Percentiles rank a stretch among this genome's conserved stretches.
These are phyloP conservation scores for Dispira simplex DNA, from an alignment of 192 early-diverging fungal genomes.

Conservation along the genomic window DNA sequence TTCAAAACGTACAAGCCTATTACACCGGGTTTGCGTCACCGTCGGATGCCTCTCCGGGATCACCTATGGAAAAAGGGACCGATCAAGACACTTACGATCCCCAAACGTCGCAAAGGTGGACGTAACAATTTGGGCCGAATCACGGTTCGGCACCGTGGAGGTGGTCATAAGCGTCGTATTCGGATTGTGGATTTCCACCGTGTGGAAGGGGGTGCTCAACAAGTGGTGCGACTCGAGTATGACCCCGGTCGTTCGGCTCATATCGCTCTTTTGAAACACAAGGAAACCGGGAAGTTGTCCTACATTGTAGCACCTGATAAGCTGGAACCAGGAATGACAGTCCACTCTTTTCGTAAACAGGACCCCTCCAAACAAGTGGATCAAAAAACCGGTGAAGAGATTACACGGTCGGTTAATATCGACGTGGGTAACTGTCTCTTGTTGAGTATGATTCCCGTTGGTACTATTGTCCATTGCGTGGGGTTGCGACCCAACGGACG, in stretches of 20 bases:
- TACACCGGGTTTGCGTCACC: conserved; percentile 71
- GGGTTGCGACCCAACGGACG: conserved; percentile 59
- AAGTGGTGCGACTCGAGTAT: conserved; percentile 83
- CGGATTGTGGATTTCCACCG: conserved; percentile 81
- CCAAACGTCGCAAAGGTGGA: conserved; percentile 72
- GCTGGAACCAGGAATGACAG: conserved; percentile 55
- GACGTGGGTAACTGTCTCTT: conserved; percentile 82
- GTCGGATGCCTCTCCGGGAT: conserved; percentile 68
- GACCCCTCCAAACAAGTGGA: conserved; percentile 21
- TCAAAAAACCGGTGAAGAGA: conserved; percentile 14
- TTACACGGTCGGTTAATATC: conserved; percentile 31
- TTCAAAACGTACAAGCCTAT: conserved; percentile 92
- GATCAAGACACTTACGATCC: conserved; percentile 58
- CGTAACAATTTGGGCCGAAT: conserved; percentile 81
- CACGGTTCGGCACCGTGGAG: conserved; percentile 85
- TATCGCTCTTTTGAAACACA: conserved; percentile 69
- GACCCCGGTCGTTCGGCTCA: conserved; percentile 85
- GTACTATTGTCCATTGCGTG: conserved; percentile 78
- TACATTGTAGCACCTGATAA: conserved; percentile 78
- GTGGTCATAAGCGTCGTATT: conserved; percentile 79
- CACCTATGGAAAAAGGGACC: conserved; percentile 79
- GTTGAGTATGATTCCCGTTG: conserved; percentile 81
- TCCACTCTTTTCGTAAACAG: conserved; percentile 41
- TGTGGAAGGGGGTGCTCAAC: conserved; percentile 47
- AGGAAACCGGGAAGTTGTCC: conserved; percentile 54